Evolutionary conservation across 1,284 basidiomycete genomes (phyloP), one percentile per base, ranked within the genome.

Genomic region (Sanghuangporus sanghuang): DNA sequence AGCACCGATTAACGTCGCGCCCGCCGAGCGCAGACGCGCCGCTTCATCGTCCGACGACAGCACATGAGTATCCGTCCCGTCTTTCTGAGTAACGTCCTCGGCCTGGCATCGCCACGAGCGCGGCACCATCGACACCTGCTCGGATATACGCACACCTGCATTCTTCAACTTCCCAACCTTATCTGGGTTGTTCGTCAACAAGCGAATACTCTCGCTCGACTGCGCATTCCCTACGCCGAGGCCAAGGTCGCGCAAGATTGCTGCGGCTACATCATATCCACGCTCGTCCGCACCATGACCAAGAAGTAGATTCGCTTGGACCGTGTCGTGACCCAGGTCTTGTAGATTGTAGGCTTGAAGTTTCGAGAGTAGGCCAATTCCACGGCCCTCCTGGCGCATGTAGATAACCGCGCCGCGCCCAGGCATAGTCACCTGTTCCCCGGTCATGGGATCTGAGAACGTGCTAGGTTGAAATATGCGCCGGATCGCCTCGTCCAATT

Each of bases 261-360:
- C 95, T 6, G 82, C 89, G 0, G 96, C 96, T 63, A 99, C 83
- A 68, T 92, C 93, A 77, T 99, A 99, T 53, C 89, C 90, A 40
- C 97, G 84, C 75, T 97, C 93, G 75, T 99, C 97, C 4, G 97
- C 96, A 63, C 88, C 83, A 74, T 98, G 93, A 1, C 97, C 97
- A 27, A 99, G 86, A 81, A 98, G 84, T 50, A 99, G 79, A 75
- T 99, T 99, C 50, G 97, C 97, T 7, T 92, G 90, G 68, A 99
- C 97, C 2, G 97, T 99, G 77, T 99, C 97, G 73, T 98, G 94
- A 0, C 97, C 97, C 62, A 99, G 81, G 73, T 99, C 97, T 74
- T 99, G 97, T 36, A 99, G 81, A 73, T 99, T 99, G 80, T 99
- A 99, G 11, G 97, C 97, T 57, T 93, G 87, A 64, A 99, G 92